Evolutionary conservation across 116 monocot genomes (phyloP), one percentile per base, ranked within the genome.

Genomic region (Phalaenopsis hybrid): DNA sequence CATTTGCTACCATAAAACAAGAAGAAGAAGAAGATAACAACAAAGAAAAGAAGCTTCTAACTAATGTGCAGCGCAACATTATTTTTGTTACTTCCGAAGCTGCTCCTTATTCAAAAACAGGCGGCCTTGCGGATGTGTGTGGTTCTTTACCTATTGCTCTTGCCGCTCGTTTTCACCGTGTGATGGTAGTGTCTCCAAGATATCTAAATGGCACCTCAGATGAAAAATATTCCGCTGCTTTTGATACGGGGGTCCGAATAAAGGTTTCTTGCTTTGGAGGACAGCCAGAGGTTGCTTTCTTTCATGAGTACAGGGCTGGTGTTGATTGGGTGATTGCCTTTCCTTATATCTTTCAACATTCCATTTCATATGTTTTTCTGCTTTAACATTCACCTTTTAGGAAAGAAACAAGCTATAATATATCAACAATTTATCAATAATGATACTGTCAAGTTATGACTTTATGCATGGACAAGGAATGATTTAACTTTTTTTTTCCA

Each of bases 121-220:
- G 94, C 63, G 96, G 94, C 6, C 57, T 96, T 65, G 94, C 88
- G 44, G 94, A 96, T 86, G 96, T 96, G 12, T 96, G 94, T 85
- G 96, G 96, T 58, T 96, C 96, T 55, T 84, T 96, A 70, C 96
- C 96, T 45, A 81, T 96, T 76, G 90, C 92, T 31, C 83, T 96
- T 73, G 96, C 94, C 55, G 81, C 85, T 63, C 92, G 88, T 85
- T 94, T 94, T 82, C 92, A 96, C 80, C 94, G 96, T 69, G 96
- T 96, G 44, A 96, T 96, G 96, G 96, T 96, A 23, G 84, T 96
- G 37, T 87, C 88, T 80, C 96, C 96, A 16, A 89, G 96, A 85
- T 96, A 96, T 78, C 67, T 92, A 9, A 89, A 94, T 86, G 91
- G 92, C 44, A 69, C 43, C 11, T 88, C 83, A 33, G 75, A 94